These are phyloP conservation scores for Candida peoriensis DNA, from an alignment of 805 yeast species.

Conservation along the genomic window DNA sequence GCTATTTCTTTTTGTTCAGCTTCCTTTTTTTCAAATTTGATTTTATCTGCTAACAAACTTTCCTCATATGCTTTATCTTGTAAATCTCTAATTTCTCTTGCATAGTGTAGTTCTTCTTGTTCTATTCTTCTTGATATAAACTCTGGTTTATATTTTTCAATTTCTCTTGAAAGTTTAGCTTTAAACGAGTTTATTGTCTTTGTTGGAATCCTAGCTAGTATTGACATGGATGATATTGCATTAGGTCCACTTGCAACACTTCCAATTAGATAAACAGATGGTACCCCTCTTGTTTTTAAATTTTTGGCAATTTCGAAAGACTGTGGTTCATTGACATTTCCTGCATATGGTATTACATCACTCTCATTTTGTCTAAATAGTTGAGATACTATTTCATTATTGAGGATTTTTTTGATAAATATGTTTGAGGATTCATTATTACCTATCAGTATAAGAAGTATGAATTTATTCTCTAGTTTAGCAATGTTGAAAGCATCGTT, in stretches of 20 bases:
- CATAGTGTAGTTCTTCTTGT: constrained; percentile 49
- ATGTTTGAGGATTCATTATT: constrained; percentile 26
- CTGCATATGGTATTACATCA: constrained; percentile 56
- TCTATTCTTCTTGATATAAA: constrained; percentile 54
- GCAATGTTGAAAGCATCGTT: constrained; percentile 17
- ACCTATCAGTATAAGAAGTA: constrained; percentile 16
- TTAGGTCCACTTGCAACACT: constrained; percentile 47
- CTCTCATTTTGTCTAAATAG: constrained; percentile 33
- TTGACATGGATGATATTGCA: constrained; percentile 30
- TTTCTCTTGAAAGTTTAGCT: constrained; percentile 33
- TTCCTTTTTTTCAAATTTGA: constrained; percentile 43
- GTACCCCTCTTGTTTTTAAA: constrained; percentile 47
- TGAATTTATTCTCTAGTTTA: constrained; percentile 17
- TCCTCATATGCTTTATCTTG: constrained; percentile 66
- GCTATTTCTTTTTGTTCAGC: constrained; percentile 13
- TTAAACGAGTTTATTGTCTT: constrained; percentile 29
- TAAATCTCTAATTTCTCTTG: constrained; percentile 53
- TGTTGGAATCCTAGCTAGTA: constrained; percentile 26
- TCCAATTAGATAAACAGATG: constrained; percentile 48
- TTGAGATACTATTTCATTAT: constrained; percentile 39
- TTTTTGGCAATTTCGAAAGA: constrained; percentile 60
- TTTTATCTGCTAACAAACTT: constrained; percentile 52
- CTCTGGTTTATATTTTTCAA: constrained; percentile 59
- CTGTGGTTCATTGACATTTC: constrained; percentile 59
- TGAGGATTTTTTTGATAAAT: constrained; percentile 41